Percentiles rank a stretch among this genome's conserved stretches.
These are phyloP conservation scores for Candida tammaniensis DNA, from an alignment of 805 yeast species.

Conservation along the genomic window DNA sequence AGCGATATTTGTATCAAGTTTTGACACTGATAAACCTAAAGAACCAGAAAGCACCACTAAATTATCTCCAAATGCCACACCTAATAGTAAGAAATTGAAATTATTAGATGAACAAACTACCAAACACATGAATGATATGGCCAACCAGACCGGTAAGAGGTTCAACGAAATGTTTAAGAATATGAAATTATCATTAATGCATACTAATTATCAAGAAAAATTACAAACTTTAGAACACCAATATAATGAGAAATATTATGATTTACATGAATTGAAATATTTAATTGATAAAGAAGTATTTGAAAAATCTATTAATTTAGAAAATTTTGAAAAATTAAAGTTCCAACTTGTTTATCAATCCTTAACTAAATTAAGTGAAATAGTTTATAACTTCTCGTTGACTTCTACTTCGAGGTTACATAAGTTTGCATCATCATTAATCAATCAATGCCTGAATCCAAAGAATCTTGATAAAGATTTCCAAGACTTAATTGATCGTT, in stretches of 20 bases:
- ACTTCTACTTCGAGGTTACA: constrained; percentile 23
- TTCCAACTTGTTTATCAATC: constrained; percentile 32
- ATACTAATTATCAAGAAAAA: constrained; percentile 27
- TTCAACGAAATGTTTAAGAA: constrained; percentile 32
- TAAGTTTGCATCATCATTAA: constrained; percentile 20
- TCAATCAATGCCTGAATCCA: constrained; percentile 17
- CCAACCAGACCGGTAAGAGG: constrained; percentile 24
- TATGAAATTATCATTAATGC: constrained; percentile 28
- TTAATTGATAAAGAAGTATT: constrained; percentile 28
- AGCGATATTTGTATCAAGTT: constrained; percentile 20
- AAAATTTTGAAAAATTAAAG: constrained; percentile 33
- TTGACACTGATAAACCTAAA: constrained; percentile 4
- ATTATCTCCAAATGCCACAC: constrained; percentile 2
- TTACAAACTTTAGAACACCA: constrained; percentile 25
- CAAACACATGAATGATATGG: constrained; percentile 20
- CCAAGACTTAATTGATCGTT: constrained; percentile 19
- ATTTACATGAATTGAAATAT: constrained; percentile 29
- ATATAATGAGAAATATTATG: constrained; percentile 33
- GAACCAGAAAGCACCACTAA: not conserved
- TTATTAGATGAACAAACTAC: constrained; percentile 8
- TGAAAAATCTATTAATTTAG: constrained; percentile 21
- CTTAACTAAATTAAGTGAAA: constrained; percentile 32
- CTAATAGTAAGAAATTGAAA: constrained; percentile 2
- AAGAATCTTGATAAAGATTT: constrained; percentile 24
- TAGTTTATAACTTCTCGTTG: constrained; percentile 26